These are phyloP conservation scores for Lichenothelia convexa DNA, from an alignment of 495 filamentous ascomycete genomes.

Conservation along the genomic window DNA sequence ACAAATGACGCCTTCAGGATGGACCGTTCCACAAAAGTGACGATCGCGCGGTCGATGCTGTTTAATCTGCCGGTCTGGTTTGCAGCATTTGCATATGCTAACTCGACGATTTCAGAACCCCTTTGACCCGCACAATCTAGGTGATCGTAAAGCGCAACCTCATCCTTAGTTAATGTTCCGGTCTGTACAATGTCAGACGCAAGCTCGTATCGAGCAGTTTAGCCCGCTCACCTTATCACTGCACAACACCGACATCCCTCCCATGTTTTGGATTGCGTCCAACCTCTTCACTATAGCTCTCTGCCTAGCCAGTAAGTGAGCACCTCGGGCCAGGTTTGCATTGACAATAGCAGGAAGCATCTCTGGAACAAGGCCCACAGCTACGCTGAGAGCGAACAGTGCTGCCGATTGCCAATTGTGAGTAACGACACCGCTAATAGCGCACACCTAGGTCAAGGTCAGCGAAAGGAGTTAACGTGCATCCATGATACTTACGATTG, in stretches of 20 bases:
- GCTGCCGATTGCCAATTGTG: not conserved
- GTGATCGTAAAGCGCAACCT: not conserved
- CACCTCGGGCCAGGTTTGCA: slow-evolving; percentile 1
- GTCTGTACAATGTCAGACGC: not conserved
- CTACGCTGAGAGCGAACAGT: not conserved
- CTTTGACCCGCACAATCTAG: not conserved
- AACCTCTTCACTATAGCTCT: slow-evolving; percentile 3
- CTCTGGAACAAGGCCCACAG: slow-evolving; percentile 3
- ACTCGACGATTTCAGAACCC: not conserved
- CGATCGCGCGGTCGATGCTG: not conserved
- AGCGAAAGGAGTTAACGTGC: not conserved
- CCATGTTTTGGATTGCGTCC: slow-evolving; percentile 2
- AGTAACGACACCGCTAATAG: not conserved
- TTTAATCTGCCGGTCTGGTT: not conserved
- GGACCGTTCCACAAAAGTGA: not conserved
- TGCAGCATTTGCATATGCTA: not conserved
- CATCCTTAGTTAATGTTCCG: slow-evolving; percentile 2
- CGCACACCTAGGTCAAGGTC: not conserved
- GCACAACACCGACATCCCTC: slow-evolving; percentile 1
- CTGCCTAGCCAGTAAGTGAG: not conserved
- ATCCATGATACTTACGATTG: not conserved
- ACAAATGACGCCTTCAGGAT: not conserved
- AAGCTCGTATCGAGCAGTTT: not conserved
- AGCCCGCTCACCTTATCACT: slow-evolving; percentile 1
- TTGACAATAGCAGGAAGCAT: slow-evolving; percentile 4